These are phyloP conservation scores for Solanum habrochaites DNA, from an alignment of 257 asterid species.

Conservation along the genomic window DNA sequence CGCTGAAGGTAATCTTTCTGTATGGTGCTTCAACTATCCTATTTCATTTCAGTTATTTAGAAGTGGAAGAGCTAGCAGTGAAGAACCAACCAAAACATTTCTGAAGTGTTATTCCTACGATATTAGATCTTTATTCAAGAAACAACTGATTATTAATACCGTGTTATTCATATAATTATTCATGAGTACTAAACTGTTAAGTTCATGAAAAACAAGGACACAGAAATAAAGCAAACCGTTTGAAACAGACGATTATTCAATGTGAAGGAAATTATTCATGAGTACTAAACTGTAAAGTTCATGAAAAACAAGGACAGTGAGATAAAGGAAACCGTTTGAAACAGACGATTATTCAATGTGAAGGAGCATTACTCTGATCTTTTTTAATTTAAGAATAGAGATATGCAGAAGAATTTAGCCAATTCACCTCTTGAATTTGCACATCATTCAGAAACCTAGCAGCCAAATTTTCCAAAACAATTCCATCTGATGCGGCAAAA, in stretches of 20 bases:
- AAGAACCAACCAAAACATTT: neutral
- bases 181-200: neutral
- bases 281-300: neutral
- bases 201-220: neutral
- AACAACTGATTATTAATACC: neutral
- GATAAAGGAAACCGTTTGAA: neutral
- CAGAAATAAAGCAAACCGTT: neutral
- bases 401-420: neutral
- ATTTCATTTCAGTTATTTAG: neutral
- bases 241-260: neutral
- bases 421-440: slow-evolving; percentile 65
- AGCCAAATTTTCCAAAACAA: slow-evolving; percentile 73
- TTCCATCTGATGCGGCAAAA: slow-evolving; percentile 83
- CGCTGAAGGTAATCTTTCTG: neutral
- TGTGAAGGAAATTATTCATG: neutral
- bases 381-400: neutral
- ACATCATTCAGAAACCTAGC: slow-evolving; percentile 62
- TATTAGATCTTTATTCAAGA: neutral
- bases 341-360: neutral
- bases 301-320: neutral
- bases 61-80: neutral
- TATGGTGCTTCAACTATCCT: neutral
- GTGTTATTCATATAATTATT: neutral
- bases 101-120: neutral
- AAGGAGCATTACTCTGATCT: neutral